Evolutionary conservation across 2,329 filamentous ascomycete genomes (phyloP).

Genomic region (Microdochium trichocladiopsis): DNA sequence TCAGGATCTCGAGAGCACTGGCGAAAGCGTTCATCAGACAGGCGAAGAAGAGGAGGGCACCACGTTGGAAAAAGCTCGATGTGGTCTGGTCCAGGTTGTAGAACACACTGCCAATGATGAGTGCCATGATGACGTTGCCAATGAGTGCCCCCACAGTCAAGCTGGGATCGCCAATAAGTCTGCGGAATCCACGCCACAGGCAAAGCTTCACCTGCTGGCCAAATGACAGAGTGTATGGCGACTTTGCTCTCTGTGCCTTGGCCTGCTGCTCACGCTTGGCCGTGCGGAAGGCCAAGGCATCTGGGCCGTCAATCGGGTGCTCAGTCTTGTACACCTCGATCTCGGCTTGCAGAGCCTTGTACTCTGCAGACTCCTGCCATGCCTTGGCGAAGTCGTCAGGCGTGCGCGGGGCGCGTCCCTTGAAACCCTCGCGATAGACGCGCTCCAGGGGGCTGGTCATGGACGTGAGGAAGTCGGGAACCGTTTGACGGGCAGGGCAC

Average conservation of each 20-base stretch:
- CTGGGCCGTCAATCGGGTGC: slow-evolving; percentile 48
- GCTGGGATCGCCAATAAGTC: slow-evolving; percentile 69
- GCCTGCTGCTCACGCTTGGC: slow-evolving; percentile 48
- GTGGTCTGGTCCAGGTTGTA: slow-evolving; percentile 65
- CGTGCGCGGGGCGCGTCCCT: slow-evolving; percentile 49
- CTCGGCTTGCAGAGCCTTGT: slow-evolving; percentile 41
- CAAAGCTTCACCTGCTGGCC: slow-evolving; percentile 71
- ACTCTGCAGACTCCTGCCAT: slow-evolving; percentile 50
- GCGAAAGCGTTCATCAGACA: slow-evolving; percentile 81
- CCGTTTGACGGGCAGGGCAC: slow-evolving; percentile 59
- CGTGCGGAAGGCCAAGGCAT: slow-evolving; percentile 50
- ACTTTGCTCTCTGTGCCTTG: slow-evolving; percentile 54
- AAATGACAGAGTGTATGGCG: slow-evolving; percentile 78
- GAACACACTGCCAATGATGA: slow-evolving; percentile 76
- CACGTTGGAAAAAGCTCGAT: slow-evolving; percentile 69
- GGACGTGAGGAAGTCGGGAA: slow-evolving; percentile 65
- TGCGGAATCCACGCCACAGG: slow-evolving; percentile 71
- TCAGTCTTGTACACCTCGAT: slow-evolving; percentile 47
- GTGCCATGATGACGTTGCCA: slow-evolving; percentile 67
- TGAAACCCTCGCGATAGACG: slow-evolving; percentile 45
- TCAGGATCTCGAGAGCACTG: slow-evolving; percentile 76
- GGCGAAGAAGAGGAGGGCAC: slow-evolving; percentile 79
- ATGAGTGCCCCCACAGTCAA: slow-evolving; percentile 62
- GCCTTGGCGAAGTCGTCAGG: slow-evolving; percentile 53
- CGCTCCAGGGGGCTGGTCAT: slow-evolving; percentile 57